Conservation (phyloP, 2,329 filamentous ascomycete genomes). For the Xylariomycetidae sp. region DNA sequence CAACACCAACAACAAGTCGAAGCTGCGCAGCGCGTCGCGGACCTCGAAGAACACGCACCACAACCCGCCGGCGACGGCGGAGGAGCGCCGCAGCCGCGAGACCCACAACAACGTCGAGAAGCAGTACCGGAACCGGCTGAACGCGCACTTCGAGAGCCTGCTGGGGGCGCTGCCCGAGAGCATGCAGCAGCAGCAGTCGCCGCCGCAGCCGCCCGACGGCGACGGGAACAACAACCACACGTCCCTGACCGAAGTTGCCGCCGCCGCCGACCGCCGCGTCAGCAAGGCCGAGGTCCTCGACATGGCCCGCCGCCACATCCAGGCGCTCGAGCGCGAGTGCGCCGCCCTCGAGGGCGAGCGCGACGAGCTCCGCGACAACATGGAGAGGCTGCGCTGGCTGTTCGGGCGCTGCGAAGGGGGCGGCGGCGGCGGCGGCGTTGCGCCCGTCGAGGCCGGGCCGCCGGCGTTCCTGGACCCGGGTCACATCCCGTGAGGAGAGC, state of each 20-base stretch:
- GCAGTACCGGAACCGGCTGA: slow-evolving; percentile 42
- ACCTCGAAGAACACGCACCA: slow-evolving; percentile 30
- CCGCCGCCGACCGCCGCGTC: slow-evolving; percentile 21
- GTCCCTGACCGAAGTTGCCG: slow-evolving; percentile 18
- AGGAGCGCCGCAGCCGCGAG: slow-evolving; percentile 28
- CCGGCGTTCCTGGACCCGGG: slow-evolving; percentile 7
- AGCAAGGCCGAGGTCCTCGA: slow-evolving; percentile 42
- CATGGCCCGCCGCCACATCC: slow-evolving; percentile 36
- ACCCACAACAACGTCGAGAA: slow-evolving; percentile 43
- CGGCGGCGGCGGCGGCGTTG: slow-evolving; percentile 6
- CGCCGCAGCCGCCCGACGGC: slow-evolving; percentile 13
- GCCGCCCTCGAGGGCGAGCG: slow-evolving; percentile 30
- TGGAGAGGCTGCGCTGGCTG: slow-evolving; percentile 24
- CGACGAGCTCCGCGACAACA: slow-evolving; percentile 26
- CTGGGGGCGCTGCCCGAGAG: slow-evolving; percentile 33
- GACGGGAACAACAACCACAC: slow-evolving; percentile 13
- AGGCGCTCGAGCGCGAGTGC: slow-evolving; percentile 33
- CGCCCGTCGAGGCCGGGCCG: no score
- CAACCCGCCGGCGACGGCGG: slow-evolving; percentile 26
- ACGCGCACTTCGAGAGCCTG: slow-evolving; percentile 38
- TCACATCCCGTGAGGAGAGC: slow-evolving; percentile 8
- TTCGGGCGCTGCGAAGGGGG: slow-evolving; percentile 21
- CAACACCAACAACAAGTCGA: slow-evolving; percentile 15
- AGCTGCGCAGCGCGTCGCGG: slow-evolving; percentile 27
- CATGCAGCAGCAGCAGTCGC: slow-evolving; percentile 26